phyloP scores from a whole-genome alignment of 1,139 yeast species.

The Oligophagozyma castellii region DNA sequence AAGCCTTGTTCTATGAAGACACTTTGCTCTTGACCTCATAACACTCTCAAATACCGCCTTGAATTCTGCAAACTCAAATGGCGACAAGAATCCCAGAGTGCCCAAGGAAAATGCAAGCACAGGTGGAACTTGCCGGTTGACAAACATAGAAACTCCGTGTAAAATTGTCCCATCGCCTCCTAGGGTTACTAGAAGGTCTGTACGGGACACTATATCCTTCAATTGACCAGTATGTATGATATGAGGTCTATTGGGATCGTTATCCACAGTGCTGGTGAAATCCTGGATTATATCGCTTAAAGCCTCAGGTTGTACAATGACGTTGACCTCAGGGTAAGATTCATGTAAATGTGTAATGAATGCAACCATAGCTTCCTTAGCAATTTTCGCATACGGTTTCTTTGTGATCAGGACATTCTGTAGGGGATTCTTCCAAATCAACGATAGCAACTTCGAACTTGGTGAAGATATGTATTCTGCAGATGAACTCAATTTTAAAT shows the following conservation, averaged over 20 bases:
- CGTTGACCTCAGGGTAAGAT: conserved; percentile 55
- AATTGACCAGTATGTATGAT: conserved; percentile 44
- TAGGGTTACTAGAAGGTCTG: conserved; percentile 67
- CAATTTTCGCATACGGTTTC: conserved; percentile 66
- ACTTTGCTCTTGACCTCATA: conserved; percentile 53
- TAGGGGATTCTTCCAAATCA: conserved; percentile 40
- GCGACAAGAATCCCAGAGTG: conserved; percentile 78
- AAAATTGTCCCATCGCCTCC: conserved; percentile 96
- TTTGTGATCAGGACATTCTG: conserved; percentile 67
- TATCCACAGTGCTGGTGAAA: conserved; percentile 21
- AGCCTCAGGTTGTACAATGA: conserved; percentile 63
- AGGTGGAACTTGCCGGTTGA: conserved; percentile 67
- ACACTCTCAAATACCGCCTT: conserved; percentile 51
- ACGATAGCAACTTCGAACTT: conserved; percentile 35
- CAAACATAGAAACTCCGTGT: conserved; percentile 53
- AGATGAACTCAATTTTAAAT: conserved; percentile 12
- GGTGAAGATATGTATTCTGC: conserved; percentile 34
- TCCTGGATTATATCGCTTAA: conserved; percentile 54
- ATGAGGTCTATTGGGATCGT: conserved; percentile 22
- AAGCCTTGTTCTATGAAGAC: conserved; percentile 60
- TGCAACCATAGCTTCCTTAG: conserved; percentile 50
- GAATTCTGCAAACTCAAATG: conserved; percentile 61
- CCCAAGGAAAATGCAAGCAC: conserved; percentile 83
- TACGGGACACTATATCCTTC: conserved; percentile 38
- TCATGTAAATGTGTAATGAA: conserved; percentile 44